Percentiles rank a stretch among this genome's conserved stretches.
phyloP scores from a whole-genome alignment of 2,329 filamentous ascomycete genomes.

The Chalaropsis ovoidea region DNA sequence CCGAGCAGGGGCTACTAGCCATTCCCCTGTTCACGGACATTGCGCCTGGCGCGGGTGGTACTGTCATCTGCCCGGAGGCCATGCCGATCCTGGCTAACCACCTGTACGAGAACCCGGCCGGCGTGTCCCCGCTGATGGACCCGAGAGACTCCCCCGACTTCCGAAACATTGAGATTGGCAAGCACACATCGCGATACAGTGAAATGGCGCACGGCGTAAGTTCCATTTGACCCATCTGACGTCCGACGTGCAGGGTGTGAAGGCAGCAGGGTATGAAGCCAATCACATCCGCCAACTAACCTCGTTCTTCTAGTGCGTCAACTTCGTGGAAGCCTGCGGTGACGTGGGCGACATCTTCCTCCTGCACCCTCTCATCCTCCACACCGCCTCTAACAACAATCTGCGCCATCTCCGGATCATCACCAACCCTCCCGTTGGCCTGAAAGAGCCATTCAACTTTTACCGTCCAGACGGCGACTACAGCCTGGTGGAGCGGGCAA shows the following conservation, averaged over 20 bases:
- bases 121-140: conserved; percentile 55
- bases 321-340: conserved; percentile 47
- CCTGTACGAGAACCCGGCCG: conserved; percentile 52
- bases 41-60: conserved; percentile 50
- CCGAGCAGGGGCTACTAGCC: conserved; percentile 58
- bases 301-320: conserved; percentile 32
- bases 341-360: conserved; percentile 48
- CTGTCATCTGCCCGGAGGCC: conserved; percentile 51
- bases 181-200: conserved; percentile 39
- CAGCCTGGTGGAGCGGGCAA: conserved; percentile 47
- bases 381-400: conserved; percentile 38
- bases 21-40: conserved; percentile 60
- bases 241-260: background rate
- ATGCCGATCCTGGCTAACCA: conserved; percentile 49
- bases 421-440: conserved; percentile 36
- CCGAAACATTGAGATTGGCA: conserved; percentile 31
- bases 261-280: too few species aligned
- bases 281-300: background rate
- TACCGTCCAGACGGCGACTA: conserved; percentile 40
- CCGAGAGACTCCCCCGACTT: conserved; percentile 44
- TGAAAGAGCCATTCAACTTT: conserved; percentile 34
- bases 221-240: background rate
- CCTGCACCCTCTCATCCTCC: conserved; percentile 51
- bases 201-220: conserved; percentile 31
- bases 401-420: conserved; percentile 29